Conservation (phyloP, 768 basidiomycete genomes). For the Phallus indusiatus region DNA sequence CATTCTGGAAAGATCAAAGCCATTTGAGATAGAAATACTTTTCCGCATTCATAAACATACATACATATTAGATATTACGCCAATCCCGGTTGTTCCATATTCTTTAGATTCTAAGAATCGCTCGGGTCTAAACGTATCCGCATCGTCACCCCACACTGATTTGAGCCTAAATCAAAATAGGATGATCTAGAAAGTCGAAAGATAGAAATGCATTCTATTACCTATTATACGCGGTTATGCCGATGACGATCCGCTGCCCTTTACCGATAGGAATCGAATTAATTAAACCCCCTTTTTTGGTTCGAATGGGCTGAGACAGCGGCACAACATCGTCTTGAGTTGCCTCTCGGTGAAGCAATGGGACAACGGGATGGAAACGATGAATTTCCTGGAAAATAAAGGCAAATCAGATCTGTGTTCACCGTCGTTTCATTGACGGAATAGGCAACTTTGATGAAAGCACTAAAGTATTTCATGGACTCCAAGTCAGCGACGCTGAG, state of each 20-base stretch:
- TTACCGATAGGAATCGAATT: constrained; percentile 35
- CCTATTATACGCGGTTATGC: constrained; percentile 50
- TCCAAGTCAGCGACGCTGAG: constrained; percentile 41
- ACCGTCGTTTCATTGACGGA: background rate
- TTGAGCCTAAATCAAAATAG: constrained; percentile 15
- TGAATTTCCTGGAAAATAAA: constrained; percentile 17
- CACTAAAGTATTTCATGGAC: constrained; percentile 37
- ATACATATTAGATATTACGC: background rate
- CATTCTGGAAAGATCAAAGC: background rate
- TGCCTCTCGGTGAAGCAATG: constrained; percentile 22
- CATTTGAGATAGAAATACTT: background rate
- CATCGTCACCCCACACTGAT: constrained; percentile 23
- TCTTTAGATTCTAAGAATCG: constrained; percentile 13
- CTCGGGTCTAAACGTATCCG: constrained; percentile 20
- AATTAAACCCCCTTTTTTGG: constrained; percentile 29
- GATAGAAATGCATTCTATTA: constrained; percentile 13
- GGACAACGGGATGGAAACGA: constrained; percentile 25
- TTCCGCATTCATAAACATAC: background rate
- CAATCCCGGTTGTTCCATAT: background rate
- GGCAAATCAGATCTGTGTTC: too few species aligned
- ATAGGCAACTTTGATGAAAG: constrained; percentile 34
- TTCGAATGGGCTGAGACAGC: constrained; percentile 39
- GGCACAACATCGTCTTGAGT: constrained; percentile 50
- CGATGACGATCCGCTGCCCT: constrained; percentile 42
- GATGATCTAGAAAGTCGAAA: background rate